phyloP scores from a whole-genome alignment of 495 filamentous ascomycete genomes.

The Elaphomyces granulatus region DNA sequence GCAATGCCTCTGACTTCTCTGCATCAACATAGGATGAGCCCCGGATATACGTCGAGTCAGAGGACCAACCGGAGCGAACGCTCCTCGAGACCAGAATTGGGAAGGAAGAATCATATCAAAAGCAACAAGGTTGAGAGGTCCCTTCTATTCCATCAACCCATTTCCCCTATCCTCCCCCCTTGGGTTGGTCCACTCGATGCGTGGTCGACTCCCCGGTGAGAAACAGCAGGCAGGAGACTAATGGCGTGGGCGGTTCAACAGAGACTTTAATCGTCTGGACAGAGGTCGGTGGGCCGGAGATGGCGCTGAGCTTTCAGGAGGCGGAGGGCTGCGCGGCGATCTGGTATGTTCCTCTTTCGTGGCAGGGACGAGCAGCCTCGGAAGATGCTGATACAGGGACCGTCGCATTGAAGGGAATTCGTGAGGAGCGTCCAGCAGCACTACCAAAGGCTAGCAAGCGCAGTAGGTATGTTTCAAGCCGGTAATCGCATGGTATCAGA shows the following conservation, averaged over 20 bases:
- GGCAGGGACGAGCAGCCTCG: too few relatives aligned
- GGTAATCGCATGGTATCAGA: too few relatives aligned
- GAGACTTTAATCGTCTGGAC: slow-evolving; percentile 99
- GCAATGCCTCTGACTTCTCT: slow-evolving; percentile 3
- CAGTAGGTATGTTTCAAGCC: slow-evolving; percentile 35
- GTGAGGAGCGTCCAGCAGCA: slow-evolving; percentile 65
- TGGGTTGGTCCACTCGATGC: too few relatives aligned
- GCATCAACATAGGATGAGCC: slow-evolving; percentile 50
- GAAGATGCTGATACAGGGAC: too few relatives aligned
- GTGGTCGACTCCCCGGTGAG: too few relatives aligned
- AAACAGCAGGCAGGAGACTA: too few relatives aligned
- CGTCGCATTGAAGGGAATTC: slow-evolving; percentile 84
- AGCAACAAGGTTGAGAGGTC: slow-evolving; percentile 70
- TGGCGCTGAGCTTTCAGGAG: slow-evolving; percentile 98
- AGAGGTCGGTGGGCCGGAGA: slow-evolving; percentile 72
- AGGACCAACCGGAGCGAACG: slow-evolving; percentile 71
- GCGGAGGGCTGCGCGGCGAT: slow-evolving; percentile 86
- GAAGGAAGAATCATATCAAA: slow-evolving; percentile 94
- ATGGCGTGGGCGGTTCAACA: slow-evolving; percentile 23
- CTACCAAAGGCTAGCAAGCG: slow-evolving; percentile 35
- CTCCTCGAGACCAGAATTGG: slow-evolving; percentile 77
- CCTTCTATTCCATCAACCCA: too few relatives aligned
- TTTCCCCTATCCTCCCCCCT: too few relatives aligned
- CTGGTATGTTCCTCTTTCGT: slow-evolving; percentile 59
- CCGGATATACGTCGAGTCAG: slow-evolving; percentile 80